Percentiles rank a stretch among this genome's conserved stretches.
These are phyloP conservation scores for Aspergillus vadensis DNA, from an alignment of 2,329 filamentous ascomycete genomes.

Conservation along the genomic window DNA sequence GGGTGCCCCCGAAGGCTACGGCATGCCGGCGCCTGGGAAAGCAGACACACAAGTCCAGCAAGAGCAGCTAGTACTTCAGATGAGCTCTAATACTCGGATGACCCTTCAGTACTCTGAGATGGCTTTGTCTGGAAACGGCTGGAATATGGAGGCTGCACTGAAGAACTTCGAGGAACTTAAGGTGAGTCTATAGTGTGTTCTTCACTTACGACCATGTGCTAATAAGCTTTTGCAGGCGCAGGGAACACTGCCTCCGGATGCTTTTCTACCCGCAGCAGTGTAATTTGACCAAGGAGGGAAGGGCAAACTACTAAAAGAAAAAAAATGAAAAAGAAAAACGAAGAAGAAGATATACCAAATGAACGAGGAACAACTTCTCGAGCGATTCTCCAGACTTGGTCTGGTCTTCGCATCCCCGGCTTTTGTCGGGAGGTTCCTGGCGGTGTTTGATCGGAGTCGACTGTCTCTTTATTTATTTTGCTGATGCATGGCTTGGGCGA, in stretches of 20 bases:
- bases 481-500: conserved; percentile 39
- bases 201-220: conserved; percentile 17
- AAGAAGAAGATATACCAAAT: background rate
- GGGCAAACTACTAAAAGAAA: background rate
- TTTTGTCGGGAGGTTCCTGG: conserved; percentile 1
- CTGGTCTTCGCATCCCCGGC: background rate
- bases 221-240: conserved; percentile 32
- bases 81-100: conserved; percentile 79
- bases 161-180: conserved; percentile 74
- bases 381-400: background rate
- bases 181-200: conserved; percentile 49
- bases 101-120: conserved; percentile 75
- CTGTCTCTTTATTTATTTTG: conserved; percentile 15
- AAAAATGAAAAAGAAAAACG: too few species aligned
- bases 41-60: conserved; percentile 59
- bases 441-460: conserved; percentile 11
- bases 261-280: conserved; percentile 42
- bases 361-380: background rate
- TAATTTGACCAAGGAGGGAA: background rate
- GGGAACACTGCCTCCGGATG: conserved; percentile 52
- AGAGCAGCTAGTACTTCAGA: conserved; percentile 68
- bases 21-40: conserved; percentile 46
- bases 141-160: conserved; percentile 77
- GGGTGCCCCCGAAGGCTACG: conserved; percentile 42
- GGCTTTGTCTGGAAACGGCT: conserved; percentile 76